phyloP scores from a whole-genome alignment of 2,329 filamentous ascomycete genomes.

The Daldinia eschscholtzii region DNA sequence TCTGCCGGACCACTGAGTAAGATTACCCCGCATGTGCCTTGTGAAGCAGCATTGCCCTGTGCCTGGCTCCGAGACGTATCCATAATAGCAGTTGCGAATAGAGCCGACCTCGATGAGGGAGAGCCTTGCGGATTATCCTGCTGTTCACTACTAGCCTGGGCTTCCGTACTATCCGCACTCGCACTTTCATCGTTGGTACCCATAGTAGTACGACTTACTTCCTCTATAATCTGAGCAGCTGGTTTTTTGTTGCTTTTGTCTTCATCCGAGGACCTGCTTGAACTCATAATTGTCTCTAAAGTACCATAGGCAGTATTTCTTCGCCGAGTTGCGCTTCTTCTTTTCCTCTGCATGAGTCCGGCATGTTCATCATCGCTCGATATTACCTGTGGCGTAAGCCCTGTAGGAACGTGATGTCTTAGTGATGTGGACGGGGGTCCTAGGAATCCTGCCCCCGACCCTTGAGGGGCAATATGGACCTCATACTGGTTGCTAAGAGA shows the following conservation, averaged over 20 bases:
- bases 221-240: slow-evolving; percentile 67
- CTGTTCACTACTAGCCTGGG: slow-evolving; percentile 44
- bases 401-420: slow-evolving; percentile 53
- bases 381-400: slow-evolving; percentile 69
- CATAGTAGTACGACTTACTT: slow-evolving; percentile 63
- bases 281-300: slow-evolving; percentile 75
- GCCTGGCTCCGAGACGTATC: slow-evolving; percentile 55
- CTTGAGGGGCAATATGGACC: slow-evolving; percentile 73
- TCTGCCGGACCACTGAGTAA: slow-evolving; percentile 68
- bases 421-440: slow-evolving; percentile 44
- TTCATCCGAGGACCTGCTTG: slow-evolving; percentile 73
- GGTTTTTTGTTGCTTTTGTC: slow-evolving; percentile 71
- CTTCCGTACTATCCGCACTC: slow-evolving; percentile 51
- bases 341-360: slow-evolving; percentile 55
- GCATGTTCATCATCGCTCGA: slow-evolving; percentile 68
- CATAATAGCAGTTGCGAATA: slow-evolving; percentile 62
- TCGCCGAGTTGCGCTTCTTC: slow-evolving; percentile 58
- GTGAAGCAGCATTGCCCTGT: slow-evolving; percentile 49
- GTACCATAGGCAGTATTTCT: slow-evolving; percentile 71
- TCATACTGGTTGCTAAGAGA: slow-evolving; percentile 76
- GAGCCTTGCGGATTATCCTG: slow-evolving; percentile 43
- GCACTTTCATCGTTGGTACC: slow-evolving; percentile 48
- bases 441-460: slow-evolving; percentile 65
- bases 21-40: slow-evolving; percentile 55
- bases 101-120: slow-evolving; percentile 55